A percentile compares a stretch with the other conserved stretches of the same genome.
Conservation (phyloP, 2,329 filamentous ascomycete species). For the Aspergillus sp. region DNA sequence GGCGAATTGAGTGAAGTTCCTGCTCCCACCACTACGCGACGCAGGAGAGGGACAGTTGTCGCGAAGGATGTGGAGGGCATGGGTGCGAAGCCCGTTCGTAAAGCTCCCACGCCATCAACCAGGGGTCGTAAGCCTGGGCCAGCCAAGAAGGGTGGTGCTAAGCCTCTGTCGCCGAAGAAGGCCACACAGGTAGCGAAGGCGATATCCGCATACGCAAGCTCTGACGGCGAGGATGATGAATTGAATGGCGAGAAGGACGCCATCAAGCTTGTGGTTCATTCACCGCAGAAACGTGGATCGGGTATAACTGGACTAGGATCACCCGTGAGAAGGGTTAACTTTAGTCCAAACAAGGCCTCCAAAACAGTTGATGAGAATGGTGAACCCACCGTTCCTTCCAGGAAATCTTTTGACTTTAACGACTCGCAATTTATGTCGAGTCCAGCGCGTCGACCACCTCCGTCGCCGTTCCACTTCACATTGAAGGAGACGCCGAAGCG, state of each 20-base stretch:
- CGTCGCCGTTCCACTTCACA: constrained; percentile 45
- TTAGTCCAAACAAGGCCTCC: constrained; percentile 27
- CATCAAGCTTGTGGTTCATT: constrained; percentile 32
- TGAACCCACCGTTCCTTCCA: constrained; percentile 28
- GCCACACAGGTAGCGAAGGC: constrained; percentile 47
- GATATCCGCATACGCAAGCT: constrained; percentile 38
- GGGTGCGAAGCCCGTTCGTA: constrained; percentile 48
- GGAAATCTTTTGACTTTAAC: constrained; percentile 32
- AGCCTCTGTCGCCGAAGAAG: constrained; percentile 51
- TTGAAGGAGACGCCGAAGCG: constrained; percentile 43
- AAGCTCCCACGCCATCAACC: constrained; percentile 29
- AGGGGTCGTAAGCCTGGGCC: constrained; percentile 35
- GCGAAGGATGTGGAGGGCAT: constrained; percentile 37
- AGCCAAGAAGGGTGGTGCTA: constrained; percentile 27
- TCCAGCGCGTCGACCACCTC: constrained; percentile 45
- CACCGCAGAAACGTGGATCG: constrained; percentile 32
- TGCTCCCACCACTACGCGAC: constrained; percentile 20
- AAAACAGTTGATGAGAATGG: constrained; percentile 34
- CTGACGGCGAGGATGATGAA: constrained; percentile 47
- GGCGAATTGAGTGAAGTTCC: constrained; percentile 36
- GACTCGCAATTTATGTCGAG: constrained; percentile 41
- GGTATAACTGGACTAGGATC: constrained; percentile 31
- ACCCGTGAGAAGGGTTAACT: constrained; percentile 35
- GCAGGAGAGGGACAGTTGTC: constrained; percentile 24
- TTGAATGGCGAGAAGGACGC: constrained; percentile 38